Evolutionary conservation across 148 eudicot genomes (phyloP).

Genomic region (Salicornia ramosissima): DNA sequence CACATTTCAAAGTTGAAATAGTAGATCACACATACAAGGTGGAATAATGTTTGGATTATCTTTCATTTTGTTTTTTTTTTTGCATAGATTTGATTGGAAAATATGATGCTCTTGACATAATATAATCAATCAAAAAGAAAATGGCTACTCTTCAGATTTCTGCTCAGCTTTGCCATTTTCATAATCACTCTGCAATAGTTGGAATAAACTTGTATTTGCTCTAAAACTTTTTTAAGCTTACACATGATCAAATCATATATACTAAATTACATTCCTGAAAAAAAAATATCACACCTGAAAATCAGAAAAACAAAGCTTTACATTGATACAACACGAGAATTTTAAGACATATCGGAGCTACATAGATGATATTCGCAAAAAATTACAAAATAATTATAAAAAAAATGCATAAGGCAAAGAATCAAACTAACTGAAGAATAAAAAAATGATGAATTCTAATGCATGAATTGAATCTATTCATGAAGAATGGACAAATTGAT

Average conservation of each 20-base stretch:
- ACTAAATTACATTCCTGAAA: background rate
- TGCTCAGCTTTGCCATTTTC: background rate
- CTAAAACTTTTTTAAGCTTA: background rate
- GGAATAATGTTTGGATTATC: no score
- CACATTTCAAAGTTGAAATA: no score
- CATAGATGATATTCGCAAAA: conserved; percentile 23
- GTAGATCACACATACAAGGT: no score
- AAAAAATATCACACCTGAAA: conserved; percentile 17
- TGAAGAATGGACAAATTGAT: conserved; percentile 33
- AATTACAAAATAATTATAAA: conserved; percentile 28
- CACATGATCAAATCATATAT: background rate
- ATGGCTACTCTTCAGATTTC: background rate
- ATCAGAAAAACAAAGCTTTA: conserved; percentile 27
- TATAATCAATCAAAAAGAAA: no score
- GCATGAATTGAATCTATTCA: conserved; percentile 33
- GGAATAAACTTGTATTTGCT: background rate
- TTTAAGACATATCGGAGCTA: conserved; percentile 5
- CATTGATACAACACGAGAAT: conserved; percentile 26
- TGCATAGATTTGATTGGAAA: no score
- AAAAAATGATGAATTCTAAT: conserved; percentile 30
- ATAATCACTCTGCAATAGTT: background rate
- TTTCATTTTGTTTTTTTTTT: no score
- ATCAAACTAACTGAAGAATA: conserved; percentile 36
- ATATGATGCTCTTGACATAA: no score
- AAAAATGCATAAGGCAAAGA: conserved; percentile 33